Percentiles rank a stretch among this genome's conserved stretches.
These are phyloP conservation scores for Letharia columbiana DNA, from an alignment of 495 filamentous ascomycete genomes.

Conservation along the genomic window DNA sequence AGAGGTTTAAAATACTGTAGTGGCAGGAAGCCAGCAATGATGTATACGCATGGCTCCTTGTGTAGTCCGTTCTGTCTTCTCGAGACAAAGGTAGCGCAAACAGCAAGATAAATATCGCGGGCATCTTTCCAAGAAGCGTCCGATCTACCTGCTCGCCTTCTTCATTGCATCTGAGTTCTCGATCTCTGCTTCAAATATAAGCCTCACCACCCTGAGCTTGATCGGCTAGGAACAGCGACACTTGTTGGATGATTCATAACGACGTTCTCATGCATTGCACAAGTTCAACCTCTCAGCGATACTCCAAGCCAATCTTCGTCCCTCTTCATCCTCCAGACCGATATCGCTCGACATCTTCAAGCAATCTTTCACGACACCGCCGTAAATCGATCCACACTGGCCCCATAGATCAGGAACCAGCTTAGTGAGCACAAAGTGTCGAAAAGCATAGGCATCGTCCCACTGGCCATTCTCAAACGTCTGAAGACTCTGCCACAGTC, in stretches of 20 bases:
- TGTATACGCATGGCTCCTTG: too few relatives aligned
- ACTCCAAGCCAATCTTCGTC: not conserved
- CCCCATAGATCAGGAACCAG: slow-evolving; percentile 1
- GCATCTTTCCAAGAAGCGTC: too few relatives aligned
- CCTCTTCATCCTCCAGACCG: not conserved
- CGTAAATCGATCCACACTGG: not conserved
- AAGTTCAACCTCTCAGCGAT: not conserved
- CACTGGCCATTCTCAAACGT: not conserved
- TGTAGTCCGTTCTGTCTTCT: too few relatives aligned
- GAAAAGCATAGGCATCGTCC: not conserved
- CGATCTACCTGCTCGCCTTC: too few relatives aligned
- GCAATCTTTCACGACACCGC: not conserved
- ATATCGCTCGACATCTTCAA: not conserved
- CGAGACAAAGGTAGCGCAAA: too few relatives aligned
- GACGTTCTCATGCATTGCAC: not conserved
- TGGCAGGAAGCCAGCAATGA: too few relatives aligned
- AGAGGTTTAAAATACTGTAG: too few relatives aligned
- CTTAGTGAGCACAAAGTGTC: not conserved
- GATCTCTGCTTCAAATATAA: too few relatives aligned
- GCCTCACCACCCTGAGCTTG: too few relatives aligned
- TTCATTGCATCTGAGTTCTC: too few relatives aligned
- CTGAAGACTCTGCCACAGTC: slow-evolving; percentile 1
- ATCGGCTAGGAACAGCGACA: too few relatives aligned
- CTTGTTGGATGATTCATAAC: not conserved
- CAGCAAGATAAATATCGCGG: too few relatives aligned